A percentile compares a stretch with the other conserved stretches of the same genome.
Evolutionary conservation across 192 early-diverging fungal genomes (phyloP).

Genomic region (Funneliformis mosseae): DNA sequence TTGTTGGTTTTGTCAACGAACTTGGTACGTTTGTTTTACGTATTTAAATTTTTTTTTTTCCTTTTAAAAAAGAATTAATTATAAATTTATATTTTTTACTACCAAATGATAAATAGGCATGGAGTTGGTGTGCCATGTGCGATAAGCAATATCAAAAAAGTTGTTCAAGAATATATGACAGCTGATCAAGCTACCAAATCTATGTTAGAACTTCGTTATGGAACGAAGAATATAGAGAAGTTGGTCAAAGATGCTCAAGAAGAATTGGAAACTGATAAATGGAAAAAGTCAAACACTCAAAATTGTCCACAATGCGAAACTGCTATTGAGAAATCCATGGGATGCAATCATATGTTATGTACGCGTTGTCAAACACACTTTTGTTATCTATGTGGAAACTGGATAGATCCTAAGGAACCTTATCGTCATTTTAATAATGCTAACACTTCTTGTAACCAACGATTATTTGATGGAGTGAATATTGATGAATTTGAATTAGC

Average conservation of each 20-base stretch:
- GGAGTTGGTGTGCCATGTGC: conserved; percentile 24
- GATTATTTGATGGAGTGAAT: conserved; percentile 36
- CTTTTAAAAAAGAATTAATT: neutral
- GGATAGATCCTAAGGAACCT: conserved; percentile 4
- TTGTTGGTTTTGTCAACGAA: conserved; percentile 37
- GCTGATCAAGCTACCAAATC: conserved; percentile 29
- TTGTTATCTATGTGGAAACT: conserved; percentile 43
- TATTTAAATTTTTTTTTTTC: neutral
- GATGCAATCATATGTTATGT: conserved; percentile 44
- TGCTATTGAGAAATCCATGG: conserved; percentile 37
- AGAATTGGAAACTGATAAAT: conserved; percentile 35
- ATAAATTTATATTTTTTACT: neutral
- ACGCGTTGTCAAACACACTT: conserved; percentile 40
- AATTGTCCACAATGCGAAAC: conserved; percentile 36
- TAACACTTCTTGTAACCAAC: conserved; percentile 31
- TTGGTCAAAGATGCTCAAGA: conserved; percentile 31
- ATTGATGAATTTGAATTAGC: conserved; percentile 26
- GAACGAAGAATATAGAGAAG: conserved; percentile 36
- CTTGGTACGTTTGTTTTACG: neutral
- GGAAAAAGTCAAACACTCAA: conserved; percentile 37
- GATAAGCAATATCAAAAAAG: conserved; percentile 29
- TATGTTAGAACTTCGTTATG: conserved; percentile 37
- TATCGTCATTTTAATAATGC: conserved; percentile 36
- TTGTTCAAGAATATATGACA: conserved; percentile 34
- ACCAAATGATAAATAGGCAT: conserved; percentile 27